Evolutionary conservation across 2,329 filamentous ascomycete species (phyloP), one percentile per base, ranked within the genome.

Genomic region (Penicillium sp.): DNA sequence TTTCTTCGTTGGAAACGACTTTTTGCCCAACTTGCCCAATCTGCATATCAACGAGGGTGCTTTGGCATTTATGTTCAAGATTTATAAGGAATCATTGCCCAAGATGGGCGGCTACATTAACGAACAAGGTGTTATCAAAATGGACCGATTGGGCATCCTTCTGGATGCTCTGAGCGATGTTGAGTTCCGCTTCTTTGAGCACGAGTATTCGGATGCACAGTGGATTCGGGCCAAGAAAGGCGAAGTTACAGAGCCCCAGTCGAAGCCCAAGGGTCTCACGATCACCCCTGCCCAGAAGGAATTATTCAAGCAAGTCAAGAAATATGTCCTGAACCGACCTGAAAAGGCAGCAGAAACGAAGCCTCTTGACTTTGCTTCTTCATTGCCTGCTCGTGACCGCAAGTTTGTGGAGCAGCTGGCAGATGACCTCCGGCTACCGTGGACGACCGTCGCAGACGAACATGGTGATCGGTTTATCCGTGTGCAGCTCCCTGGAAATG

Each of bases 1-100:
- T 41, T 98, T 98, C 75, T 98, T 98, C 69, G 88, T 98, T 63
- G 93, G 93, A 66, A 98, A 98, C 71, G 93, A 98, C 78, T 98
- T 98, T 74, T 79, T 98, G 69, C 93, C 93, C 3, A 96, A 98
- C 71, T 77, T 98, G 51, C 94, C 94, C 5, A 88, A 94, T 64
- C 73, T 98, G 57, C 93, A 98, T 70, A 98, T 98, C 71, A 98
- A 98, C 70, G 94, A 98, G 71, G 94, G 93, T 57, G 93, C 94
- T 21, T 75, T 98, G 69, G 88, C 91, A 22, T 84, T 93, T 65
- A 98, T 98, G 93, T 98, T 98, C 69, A 85, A 86, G 64, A 83
- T 95, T 52, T 98, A 98, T 77, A 97, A 97, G 71, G 79, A 85
- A 41, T 83, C 95, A 33, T 75, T 98, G 52, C 90, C 90, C 6